Base-by-base conservation (phyloP, 768 basidiomycete species). In the Pleurotus cornucopiae region DNA sequence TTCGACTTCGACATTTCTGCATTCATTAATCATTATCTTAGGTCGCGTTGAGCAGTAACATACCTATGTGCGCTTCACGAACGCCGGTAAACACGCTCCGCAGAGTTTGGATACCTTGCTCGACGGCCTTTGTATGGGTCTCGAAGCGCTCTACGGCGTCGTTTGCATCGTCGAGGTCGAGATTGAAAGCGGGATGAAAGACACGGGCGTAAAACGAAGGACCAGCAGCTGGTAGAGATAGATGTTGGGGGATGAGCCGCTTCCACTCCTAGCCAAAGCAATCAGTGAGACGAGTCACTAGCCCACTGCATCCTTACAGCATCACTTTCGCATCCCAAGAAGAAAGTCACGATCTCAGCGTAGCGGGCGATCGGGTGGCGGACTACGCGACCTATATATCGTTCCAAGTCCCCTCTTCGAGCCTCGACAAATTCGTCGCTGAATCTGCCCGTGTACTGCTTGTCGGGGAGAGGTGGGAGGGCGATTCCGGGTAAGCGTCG, bases 151-250 rank as follows among this genome's bases (percentile, higher is more conserved):
- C 78, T 5, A 82, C 73, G 0, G 77, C 69, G 13, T 83, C 82
- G 11, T 71, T 67, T 0, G 88, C 86, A 21, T 94, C 92, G 41
- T 88, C 84, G 0, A 76, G 65, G 60, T 94, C 91, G 23, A 94
- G 64, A 63, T 94, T 94, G 71, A 90, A 94, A 0, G 81, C 87
- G 2, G 91, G 92, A 62, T 94, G 92, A 62, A 85, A 92, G 1
- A 93, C 85, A 41, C 82, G 83, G 0, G 86, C 83, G 63, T 86
- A 91, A 65, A 93, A 94, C 1, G 81, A 73, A 6, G 89, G 82
- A 1, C 88, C 89, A n/a, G 86, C 82, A 9, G 88, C 75, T 2
- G 81, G 80, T 58, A 83, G 74, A 3, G 82, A 70, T 1, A 88
- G 71, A 60, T 86, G 81, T 60, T 77, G 77, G 5, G 84, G 85